Base-by-base conservation (phyloP, 164 flowering plant genomes). In the Cinnamomum micranthum region DNA sequence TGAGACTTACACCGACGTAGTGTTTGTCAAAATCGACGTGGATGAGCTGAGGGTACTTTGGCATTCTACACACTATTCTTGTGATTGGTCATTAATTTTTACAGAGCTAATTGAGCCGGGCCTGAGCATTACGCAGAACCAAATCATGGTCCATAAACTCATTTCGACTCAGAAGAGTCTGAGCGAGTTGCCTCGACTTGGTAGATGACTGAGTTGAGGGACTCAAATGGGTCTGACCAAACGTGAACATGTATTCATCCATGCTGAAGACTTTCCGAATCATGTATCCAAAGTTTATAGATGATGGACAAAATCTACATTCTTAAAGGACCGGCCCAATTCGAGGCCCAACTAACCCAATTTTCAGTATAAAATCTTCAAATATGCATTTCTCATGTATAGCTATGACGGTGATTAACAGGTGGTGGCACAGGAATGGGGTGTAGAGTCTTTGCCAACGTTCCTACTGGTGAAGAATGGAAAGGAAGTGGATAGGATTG, bases 361-460 rank as follows among this genome's bases (percentile, higher is more conserved):
- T 6, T 10, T 31, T 2, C 50, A 20, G 22, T 15, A 17, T 50
- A 27, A 6, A 22, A 14, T 47, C n/a, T 23, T 65, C 22, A 20
- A 3, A 65, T 33, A 13, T 62, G 22, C 27, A 2, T 9, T 59
- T 62, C 35, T 10, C 11, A 2, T 28, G n/a, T 35, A 10, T 67
- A 28, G 52, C 58, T 27, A 22, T 68, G 64, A 23, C 69, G 68
- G 50, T 3, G 15, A 13, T 25, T 2, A 23, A n/a, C 74, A 89
- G 93, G 89, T 81, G 50, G 94, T 90, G 70, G 83, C 96, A 2
- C 76, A 73, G 73, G 92, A 90, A 64, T 92, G 84, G 78, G 80
- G 55, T 20, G 89, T 94, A 73, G 86, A 87, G 79, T 91, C 90
- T 1, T 88, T 92, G 97, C 98, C 98, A 20, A 91, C 96, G 50